These are phyloP conservation scores for Sugiyamaella pinicola DNA, from an alignment of 1,139 yeast species.

Conservation along the genomic window DNA sequence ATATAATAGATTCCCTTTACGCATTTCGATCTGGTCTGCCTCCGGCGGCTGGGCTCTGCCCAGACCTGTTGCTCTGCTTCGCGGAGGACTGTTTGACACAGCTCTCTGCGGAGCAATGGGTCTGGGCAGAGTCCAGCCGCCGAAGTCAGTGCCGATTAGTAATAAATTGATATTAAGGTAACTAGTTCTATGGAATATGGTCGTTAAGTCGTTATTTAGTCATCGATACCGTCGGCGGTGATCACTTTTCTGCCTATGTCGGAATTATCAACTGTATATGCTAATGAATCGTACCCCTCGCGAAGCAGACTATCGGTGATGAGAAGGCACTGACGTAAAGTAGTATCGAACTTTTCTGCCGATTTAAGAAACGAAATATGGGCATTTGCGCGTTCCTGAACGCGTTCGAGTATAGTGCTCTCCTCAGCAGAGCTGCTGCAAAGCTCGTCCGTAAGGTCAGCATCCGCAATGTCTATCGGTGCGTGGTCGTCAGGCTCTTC, in stretches of 20 bases:
- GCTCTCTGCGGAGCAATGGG: no score
- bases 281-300: conserved; percentile 31
- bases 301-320: conserved; percentile 31
- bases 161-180: neutral
- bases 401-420: conserved; percentile 6
- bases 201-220: conserved; percentile 8
- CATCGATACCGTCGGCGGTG: conserved; percentile 10
- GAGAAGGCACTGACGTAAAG: conserved; percentile 31
- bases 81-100: neutral
- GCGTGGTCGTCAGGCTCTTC: conserved; percentile 21
- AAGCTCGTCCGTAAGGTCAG: conserved; percentile 27
- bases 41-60: conserved; percentile 8
- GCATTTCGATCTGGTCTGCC: neutral
- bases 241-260: conserved; percentile 28
- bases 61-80: neutral
- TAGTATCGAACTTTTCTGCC: conserved; percentile 30
- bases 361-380: conserved; percentile 34
- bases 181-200: no score
- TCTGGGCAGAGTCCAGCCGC: no score
- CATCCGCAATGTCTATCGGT: conserved; percentile 27
- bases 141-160: neutral
- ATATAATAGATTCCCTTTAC: neutral
- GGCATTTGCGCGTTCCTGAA: conserved; percentile 25
- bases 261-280: conserved; percentile 29
- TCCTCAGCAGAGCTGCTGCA: conserved; percentile 18